A percentile compares a stretch with the other conserved stretches of the same genome.
Conservation (phyloP, 768 basidiomycete genomes). For the Myochromella boudieri region DNA sequence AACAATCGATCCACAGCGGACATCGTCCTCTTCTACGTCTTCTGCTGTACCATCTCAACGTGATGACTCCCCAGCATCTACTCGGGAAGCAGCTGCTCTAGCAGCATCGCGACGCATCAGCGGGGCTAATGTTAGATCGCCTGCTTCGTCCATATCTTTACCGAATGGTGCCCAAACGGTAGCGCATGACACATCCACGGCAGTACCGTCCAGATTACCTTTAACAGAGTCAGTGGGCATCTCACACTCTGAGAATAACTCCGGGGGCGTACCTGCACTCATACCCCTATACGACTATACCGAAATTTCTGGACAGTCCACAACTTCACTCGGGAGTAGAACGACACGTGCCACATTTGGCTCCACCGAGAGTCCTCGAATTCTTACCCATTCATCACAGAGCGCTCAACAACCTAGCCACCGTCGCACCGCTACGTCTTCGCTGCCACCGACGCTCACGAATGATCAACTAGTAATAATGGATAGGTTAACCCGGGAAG, state of each 20-base stretch:
- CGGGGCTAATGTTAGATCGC: slow-evolving; percentile 12
- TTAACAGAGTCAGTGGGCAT: background rate
- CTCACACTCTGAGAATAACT: background rate
- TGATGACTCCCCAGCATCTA: slow-evolving; percentile 16
- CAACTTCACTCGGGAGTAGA: background rate
- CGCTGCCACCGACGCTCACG: slow-evolving; percentile 48
- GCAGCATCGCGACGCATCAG: slow-evolving; percentile 62
- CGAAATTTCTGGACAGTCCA: slow-evolving; percentile 5
- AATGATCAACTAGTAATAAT: slow-evolving; percentile 65
- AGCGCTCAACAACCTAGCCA: background rate
- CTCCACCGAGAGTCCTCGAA: slow-evolving; percentile 7
- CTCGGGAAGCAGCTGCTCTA: slow-evolving; percentile 55
- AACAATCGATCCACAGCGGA: slow-evolving; percentile 1
- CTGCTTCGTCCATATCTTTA: background rate
- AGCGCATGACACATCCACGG: background rate
- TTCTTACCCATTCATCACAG: slow-evolving; percentile 2
- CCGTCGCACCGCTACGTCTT: slow-evolving; percentile 16
- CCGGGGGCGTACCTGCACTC: slow-evolving; percentile 21
- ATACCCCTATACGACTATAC: slow-evolving; percentile 32
- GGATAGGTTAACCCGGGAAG: slow-evolving; percentile 71
- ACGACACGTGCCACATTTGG: slow-evolving; percentile 3
- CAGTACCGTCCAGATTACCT: background rate
- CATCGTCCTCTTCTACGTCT: background rate
- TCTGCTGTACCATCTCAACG: slow-evolving; percentile 6
- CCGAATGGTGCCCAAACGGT: background rate